A percentile compares a stretch with the other conserved stretches of the same genome.
These are phyloP conservation scores for Neoboletus subvelutipes DNA, from an alignment of 768 basidiomycete genomes.

Conservation along the genomic window DNA sequence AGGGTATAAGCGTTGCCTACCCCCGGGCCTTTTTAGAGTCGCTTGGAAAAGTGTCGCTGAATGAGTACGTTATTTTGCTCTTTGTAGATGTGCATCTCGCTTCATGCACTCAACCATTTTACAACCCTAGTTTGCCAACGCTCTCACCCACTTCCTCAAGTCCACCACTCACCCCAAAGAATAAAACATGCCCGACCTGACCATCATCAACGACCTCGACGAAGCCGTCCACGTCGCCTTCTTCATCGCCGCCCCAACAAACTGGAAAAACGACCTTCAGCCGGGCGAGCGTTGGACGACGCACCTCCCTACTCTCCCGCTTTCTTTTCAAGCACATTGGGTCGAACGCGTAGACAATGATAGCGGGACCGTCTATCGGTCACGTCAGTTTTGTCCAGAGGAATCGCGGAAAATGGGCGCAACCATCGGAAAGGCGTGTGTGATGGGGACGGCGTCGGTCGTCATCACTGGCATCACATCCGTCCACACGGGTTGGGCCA, in stretches of 20 bases:
- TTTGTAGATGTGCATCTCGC: no score
- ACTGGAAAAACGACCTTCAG: conserved; percentile 20
- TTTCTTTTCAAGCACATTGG: conserved; percentile 16
- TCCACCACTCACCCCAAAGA: not conserved
- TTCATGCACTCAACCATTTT: no score
- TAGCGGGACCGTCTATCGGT: conserved; percentile 3
- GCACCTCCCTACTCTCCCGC: conserved; percentile 7
- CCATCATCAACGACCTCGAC: conserved; percentile 19
- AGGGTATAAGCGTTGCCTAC: no score
- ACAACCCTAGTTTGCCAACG: no score
- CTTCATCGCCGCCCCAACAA: conserved; percentile 9
- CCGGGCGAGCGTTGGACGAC: conserved; percentile 21
- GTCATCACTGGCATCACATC: conserved; percentile 13
- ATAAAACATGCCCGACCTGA: conserved; percentile 17
- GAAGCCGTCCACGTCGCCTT: conserved; percentile 23
- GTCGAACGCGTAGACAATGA: conserved; percentile 13
- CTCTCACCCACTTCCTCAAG: not conserved
- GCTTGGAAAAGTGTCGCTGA: no score
- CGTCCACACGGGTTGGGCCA: not conserved
- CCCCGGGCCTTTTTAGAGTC: no score
- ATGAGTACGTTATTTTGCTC: no score
- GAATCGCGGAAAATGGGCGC: conserved; percentile 22
- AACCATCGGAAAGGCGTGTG: conserved; percentile 16
- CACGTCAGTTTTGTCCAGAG: conserved; percentile 15
- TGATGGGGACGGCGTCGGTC: no score